Conservation (phyloP, 148 eudicot genomes). For the Vaccinium darrowii region DNA sequence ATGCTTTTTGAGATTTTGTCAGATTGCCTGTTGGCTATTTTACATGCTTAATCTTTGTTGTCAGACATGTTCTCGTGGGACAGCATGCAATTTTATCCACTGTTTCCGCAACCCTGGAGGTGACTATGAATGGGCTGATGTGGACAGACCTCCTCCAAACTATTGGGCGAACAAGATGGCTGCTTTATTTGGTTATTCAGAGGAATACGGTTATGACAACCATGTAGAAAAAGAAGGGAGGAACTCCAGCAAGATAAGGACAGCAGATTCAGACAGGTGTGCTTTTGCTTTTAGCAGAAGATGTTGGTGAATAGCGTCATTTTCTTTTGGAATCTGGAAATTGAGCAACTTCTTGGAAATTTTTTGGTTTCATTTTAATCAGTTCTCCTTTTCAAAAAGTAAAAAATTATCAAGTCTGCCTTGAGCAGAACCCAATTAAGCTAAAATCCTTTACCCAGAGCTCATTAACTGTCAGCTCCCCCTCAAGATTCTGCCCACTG, state of each 20-base stretch:
- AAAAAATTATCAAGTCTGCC: neutral
- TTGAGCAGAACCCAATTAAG: neutral
- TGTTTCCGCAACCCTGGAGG: constrained; percentile 95
- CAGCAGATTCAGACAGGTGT: constrained; percentile 37
- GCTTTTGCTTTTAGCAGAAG: neutral
- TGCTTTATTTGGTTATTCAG: constrained; percentile 75
- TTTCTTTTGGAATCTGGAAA: neutral
- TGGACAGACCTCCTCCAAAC: constrained; percentile 86
- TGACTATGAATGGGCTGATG: constrained; percentile 98
- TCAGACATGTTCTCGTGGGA: constrained; percentile 88
- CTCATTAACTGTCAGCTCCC: neutral
- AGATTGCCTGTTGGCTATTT: neutral
- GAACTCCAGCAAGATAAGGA: constrained; percentile 25
- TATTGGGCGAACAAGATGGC: constrained; percentile 76
- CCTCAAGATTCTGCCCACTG: neutral
- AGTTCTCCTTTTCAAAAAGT: no score
- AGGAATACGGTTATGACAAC: constrained; percentile 33
- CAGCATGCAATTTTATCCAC: constrained; percentile 88
- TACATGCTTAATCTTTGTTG: neutral
- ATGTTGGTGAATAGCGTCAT: neutral
- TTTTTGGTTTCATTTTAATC: neutral
- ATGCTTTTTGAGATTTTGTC: constrained; percentile 8
- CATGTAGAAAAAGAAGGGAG: constrained; percentile 33
- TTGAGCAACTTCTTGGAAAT: neutral
- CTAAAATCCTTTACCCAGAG: neutral